Percentiles rank a stretch among this genome's conserved stretches.
These are phyloP conservation scores for Pichia inconspicua DNA, from an alignment of 1,139 yeast species.

Conservation along the genomic window DNA sequence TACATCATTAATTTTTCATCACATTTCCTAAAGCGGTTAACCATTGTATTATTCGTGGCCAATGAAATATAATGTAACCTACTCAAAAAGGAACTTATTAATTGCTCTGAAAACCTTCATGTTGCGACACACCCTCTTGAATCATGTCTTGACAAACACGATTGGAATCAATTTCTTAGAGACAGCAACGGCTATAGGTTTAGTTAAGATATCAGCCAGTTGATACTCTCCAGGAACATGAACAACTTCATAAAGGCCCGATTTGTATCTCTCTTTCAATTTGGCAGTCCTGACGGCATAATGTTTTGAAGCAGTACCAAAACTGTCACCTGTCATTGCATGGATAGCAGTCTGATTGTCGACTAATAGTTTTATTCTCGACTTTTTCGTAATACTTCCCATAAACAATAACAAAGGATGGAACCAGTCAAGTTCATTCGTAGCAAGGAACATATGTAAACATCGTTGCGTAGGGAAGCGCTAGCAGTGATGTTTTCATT, in stretches of 20 bases:
- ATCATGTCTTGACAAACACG: neutral
- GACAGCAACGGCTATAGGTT: neutral
- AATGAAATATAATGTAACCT: too few relatives aligned
- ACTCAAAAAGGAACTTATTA: too few relatives aligned
- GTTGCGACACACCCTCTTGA: neutral
- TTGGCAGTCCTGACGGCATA: neutral
- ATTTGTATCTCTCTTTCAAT: neutral
- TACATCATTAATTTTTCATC: too few relatives aligned
- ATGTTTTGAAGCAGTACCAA: neutral
- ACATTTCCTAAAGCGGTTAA: too few relatives aligned
- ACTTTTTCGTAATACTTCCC: neutral
- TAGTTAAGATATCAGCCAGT: neutral
- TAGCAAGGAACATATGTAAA: neutral
- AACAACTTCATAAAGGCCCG: neutral
- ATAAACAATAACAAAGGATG: neutral
- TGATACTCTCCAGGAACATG: neutral
- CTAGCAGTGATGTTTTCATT: too few relatives aligned
- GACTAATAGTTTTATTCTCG: neutral
- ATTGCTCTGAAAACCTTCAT: too few relatives aligned
- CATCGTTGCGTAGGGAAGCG: too few relatives aligned
- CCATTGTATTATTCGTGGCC: too few relatives aligned
- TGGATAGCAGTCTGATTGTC: neutral
- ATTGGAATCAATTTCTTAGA: neutral
- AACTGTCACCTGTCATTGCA: neutral
- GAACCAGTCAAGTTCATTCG: neutral